Evolutionary conservation across 495 filamentous ascomycete genomes (phyloP).

Genomic region (Hypoxylon fuscum): DNA sequence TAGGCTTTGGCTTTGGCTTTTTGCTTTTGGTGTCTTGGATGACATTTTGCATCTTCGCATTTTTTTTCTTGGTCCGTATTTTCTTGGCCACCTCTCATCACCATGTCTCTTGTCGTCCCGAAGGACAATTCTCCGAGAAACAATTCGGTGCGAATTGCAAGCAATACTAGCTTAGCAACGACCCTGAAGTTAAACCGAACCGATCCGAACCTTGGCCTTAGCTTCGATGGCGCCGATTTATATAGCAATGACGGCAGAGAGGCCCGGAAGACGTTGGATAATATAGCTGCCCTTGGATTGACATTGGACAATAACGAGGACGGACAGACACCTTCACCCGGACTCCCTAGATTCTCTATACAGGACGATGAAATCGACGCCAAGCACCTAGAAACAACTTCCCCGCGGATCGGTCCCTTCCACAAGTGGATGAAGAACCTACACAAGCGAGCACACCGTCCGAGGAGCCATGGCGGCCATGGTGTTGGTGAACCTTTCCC

Average conservation of each 20-base stretch:
- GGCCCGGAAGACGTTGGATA: slow-evolving; percentile 54
- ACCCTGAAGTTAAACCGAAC: slow-evolving; percentile 44
- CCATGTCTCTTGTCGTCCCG: slow-evolving; percentile 43
- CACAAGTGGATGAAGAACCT: slow-evolving; percentile 68
- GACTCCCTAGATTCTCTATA: slow-evolving; percentile 39
- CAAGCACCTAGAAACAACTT: slow-evolving; percentile 17
- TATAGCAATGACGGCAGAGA: slow-evolving; percentile 32
- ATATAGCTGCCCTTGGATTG: slow-evolving; percentile 49
- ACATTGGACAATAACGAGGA: slow-evolving; percentile 48
- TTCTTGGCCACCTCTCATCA: slow-evolving; percentile 39
- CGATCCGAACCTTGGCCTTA: slow-evolving; percentile 39
- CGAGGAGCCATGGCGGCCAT: slow-evolving; percentile 35
- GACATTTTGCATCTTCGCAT: slow-evolving; percentile 48
- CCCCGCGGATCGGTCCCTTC: slow-evolving; percentile 53
- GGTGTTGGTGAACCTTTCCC: slow-evolving; percentile 58
- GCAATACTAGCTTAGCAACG: slow-evolving; percentile 46
- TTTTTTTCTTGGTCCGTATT: slow-evolving; percentile 50
- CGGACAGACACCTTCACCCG: slow-evolving; percentile 38
- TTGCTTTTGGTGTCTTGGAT: slow-evolving; percentile 46
- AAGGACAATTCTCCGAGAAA: slow-evolving; percentile 40
- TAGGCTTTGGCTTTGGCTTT: background rate
- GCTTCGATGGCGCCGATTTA: slow-evolving; percentile 36
- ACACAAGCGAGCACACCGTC: slow-evolving; percentile 58
- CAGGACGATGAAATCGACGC: slow-evolving; percentile 15
- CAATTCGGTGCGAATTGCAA: slow-evolving; percentile 45